Base-by-base conservation (phyloP, 129 eudicot species). In the Helianthus annuus region DNA sequence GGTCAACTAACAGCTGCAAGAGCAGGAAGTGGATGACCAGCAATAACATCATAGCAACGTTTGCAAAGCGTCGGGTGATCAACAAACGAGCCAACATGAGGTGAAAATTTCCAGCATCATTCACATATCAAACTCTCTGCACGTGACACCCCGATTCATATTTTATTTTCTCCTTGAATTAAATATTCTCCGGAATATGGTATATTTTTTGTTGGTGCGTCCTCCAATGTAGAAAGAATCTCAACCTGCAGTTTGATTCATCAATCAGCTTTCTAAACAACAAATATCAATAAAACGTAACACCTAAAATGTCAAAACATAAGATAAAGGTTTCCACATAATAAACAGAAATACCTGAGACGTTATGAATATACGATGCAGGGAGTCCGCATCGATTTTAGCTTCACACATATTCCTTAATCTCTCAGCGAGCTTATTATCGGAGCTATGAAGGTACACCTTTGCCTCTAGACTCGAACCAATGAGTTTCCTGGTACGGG, bases 381-480 rank as follows among this genome's bases (percentile, higher is more conserved):
- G 76, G 10, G 89, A 72, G 84, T 88, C 97, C 0, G 97, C 97
- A 10, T 94, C 92, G 78, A 82, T 63, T 39, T 81, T 78, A 22
- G 96, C 77, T 36, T 82, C 72, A 76, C 91, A 80, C 96, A 86
- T 82, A 17, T 85, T 77, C 70, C 42, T 76, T 64, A 94, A 76
- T 79, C 77, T 88, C 10, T 38, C 77, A 77, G 84, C 78, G 53
- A 94, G 82, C 55, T 55, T 57, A 72, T 69, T 76, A 62, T 94
- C 96, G 40, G 82, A 56, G 22, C 87, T 68, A 66, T 85, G 80
- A 73, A 94, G 83, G 78, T 87, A 94, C 59, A 90, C 96, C 86
- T 90, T 94, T 7, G 99, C 99, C 63, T 94, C 99, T 59, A 94
- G 85, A 69, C 99, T 94, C 16, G 99, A 94, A 57, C 98, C 98